These are phyloP conservation scores for Carex arenaria DNA, from an alignment of 202 grass and related monocot species.

Conservation along the genomic window DNA sequence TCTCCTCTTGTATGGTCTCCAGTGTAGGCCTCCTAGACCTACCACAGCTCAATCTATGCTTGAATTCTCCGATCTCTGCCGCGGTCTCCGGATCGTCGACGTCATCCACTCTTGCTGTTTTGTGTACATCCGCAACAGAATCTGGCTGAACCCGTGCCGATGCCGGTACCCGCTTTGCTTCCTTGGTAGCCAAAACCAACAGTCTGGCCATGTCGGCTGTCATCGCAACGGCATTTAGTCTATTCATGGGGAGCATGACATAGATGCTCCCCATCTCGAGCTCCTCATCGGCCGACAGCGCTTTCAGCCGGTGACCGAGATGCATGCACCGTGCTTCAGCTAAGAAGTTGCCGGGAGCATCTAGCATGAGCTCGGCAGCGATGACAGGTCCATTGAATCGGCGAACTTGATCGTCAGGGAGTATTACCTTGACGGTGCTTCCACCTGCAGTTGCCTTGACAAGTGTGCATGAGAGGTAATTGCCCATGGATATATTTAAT, in stretches of 20 bases:
- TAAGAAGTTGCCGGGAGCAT: slow-evolving; percentile 75
- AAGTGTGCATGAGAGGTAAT: slow-evolving; percentile 63
- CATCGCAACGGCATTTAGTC: slow-evolving; percentile 36
- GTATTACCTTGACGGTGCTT: slow-evolving; percentile 38
- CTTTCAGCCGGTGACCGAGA: slow-evolving; percentile 39
- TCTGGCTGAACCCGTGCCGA: slow-evolving; percentile 40
- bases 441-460: slow-evolving; percentile 14
- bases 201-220: slow-evolving; percentile 41
- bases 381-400: slow-evolving; percentile 31
- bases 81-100: slow-evolving; percentile 34
- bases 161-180: slow-evolving; percentile 29
- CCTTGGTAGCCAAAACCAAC: slow-evolving; percentile 33
- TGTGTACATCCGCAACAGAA: not conserved
- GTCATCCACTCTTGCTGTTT: slow-evolving; percentile 35
- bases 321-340: slow-evolving; percentile 35
- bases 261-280: slow-evolving; percentile 61
- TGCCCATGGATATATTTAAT: slow-evolving; percentile 45
- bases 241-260: slow-evolving; percentile 68
- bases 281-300: slow-evolving; percentile 69
- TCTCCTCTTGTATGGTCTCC: slow-evolving; percentile 85
- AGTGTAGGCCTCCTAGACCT: slow-evolving; percentile 54
- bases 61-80: slow-evolving; percentile 44
- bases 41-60: slow-evolving; percentile 52
- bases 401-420: slow-evolving; percentile 49
- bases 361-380: slow-evolving; percentile 84